Base-by-base conservation (phyloP, 805 yeast genomes). In the Candida palmyrensis region DNA sequence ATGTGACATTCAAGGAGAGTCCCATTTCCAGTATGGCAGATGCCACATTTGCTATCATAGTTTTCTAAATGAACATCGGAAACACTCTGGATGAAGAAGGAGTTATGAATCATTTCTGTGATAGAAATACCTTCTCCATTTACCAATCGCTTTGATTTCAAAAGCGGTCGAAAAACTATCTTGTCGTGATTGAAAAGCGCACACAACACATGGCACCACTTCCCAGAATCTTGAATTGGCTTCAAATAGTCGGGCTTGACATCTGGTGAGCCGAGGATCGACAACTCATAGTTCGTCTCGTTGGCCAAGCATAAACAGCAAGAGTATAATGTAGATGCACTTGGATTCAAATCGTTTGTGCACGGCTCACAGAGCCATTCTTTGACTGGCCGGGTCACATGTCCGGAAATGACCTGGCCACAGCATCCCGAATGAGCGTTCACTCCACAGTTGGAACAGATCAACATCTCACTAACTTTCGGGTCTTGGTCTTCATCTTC, bases 281-380 rank as follows among this genome's bases (percentile, higher is more conserved):
- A 61, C 10, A 64, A 51, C 39, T 68, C 77, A 40, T 64, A 60
- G 42, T 73, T 71, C 13, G 59, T 47, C 29, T 75, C 82, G 27
- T 71, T 65, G 0, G 75, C 68, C 27, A 62, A 54, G 53, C 96
- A 88, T n/a, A 87, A 49, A 11, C 65, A 57, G 52, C 96, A 87
- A 2, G 69, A 55, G 48, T 82, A 80, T 14, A 70, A 59, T 0
- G 79, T 71, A 2, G 78, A 67, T 23, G 66, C 62, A 2, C 70
- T 41, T 0, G 92, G 90, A 39, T 75, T 73, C 32, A 76, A 51
- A 30, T 78, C 82, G 48, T 86, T 85, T 4, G 77, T 66, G 50
- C 96, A 88, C 1, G 78, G 67, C 45, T 86, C 95, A 58, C 96
- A 88, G 17, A 68, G 59, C 96, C 96, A 87, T 36, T 69, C 71